A percentile compares a stretch with the other conserved stretches of the same genome.
These are phyloP conservation scores for Ceratobasidium sp. DNA, from an alignment of 1,284 basidiomycete genomes.

Conservation along the genomic window DNA sequence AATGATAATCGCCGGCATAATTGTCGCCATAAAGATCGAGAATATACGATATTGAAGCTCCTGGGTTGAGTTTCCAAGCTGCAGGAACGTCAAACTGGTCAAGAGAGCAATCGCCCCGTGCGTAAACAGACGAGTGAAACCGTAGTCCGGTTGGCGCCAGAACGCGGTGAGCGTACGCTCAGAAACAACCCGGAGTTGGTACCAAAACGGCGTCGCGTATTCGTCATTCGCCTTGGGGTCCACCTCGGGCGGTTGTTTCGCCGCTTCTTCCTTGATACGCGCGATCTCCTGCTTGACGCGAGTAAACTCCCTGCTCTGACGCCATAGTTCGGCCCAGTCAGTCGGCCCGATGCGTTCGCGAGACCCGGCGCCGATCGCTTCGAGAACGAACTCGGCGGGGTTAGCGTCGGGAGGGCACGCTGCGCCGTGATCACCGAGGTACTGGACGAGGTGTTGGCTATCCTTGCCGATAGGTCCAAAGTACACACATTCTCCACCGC, in stretches of 20 bases:
- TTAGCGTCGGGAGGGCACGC: constrained; percentile 66
- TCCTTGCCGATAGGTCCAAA: constrained; percentile 69
- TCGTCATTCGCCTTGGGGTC: constrained; percentile 33
- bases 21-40: constrained; percentile 71
- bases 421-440: constrained; percentile 68
- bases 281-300: constrained; percentile 61
- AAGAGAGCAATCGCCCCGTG: constrained; percentile 83
- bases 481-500: constrained; percentile 68
- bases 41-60: constrained; percentile 90
- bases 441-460: constrained; percentile 64
- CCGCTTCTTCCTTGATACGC: constrained; percentile 58
- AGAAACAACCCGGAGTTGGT: constrained; percentile 84
- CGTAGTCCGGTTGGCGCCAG: constrained; percentile 87
- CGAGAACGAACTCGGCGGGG: constrained; percentile 65
- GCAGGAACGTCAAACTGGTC: constrained; percentile 87
- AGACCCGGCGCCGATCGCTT: constrained; percentile 82
- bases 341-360: constrained; percentile 73
- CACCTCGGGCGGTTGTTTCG: constrained; percentile 36
- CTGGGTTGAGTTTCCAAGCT: constrained; percentile 75
- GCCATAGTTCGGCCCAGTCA: constrained; percentile 86
- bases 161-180: constrained; percentile 80
- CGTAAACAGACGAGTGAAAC: constrained; percentile 82
- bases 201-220: constrained; percentile 80
- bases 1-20: constrained; percentile 84
- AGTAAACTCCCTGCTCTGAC: constrained; percentile 63